Conservation (phyloP, 148 eudicot species). For the Amaranthus palmeri region DNA sequence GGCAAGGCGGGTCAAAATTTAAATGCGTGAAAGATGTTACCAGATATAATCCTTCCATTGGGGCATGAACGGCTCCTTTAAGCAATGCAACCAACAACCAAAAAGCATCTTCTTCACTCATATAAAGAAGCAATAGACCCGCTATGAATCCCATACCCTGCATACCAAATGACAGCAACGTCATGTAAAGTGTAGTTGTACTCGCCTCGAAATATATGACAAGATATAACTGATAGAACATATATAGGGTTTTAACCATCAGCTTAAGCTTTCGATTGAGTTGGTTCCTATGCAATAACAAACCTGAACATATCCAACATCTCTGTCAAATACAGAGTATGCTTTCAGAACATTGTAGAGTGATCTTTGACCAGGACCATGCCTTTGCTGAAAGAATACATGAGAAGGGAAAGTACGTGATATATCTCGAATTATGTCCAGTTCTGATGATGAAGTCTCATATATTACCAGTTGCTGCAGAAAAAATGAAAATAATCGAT, state of each 20-base stretch:
- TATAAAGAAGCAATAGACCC: conserved; percentile 90
- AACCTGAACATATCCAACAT: conserved; percentile 99
- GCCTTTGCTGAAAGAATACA: conserved; percentile 96
- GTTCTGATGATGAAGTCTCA: conserved; percentile 90
- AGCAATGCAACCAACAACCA: conserved; percentile 92
- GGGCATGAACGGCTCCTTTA: conserved; percentile 97
- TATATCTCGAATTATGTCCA: conserved; percentile 96
- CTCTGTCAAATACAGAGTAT: conserved; percentile 93
- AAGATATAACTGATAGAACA: neutral
- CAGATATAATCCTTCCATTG: conserved; percentile 98
- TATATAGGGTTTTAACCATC: no score
- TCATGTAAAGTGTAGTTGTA: conserved; percentile 7
- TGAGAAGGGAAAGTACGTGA: conserved; percentile 98
- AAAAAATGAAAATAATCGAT: conserved; percentile 7
- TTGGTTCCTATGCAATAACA: neutral
- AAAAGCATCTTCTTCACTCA: conserved; percentile 99
- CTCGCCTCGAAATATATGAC: neutral
- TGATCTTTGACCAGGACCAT: conserved; percentile 99
- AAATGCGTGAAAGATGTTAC: conserved; percentile 29
- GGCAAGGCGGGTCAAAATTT: no score
- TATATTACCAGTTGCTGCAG: conserved; percentile 96
- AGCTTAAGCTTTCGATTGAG: no score
- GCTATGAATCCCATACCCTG: conserved; percentile 99
- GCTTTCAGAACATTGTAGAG: conserved; percentile 97
- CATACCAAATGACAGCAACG: conserved; percentile 17